phyloP scores from a whole-genome alignment of 805 yeast genomes.

The Saccharomycopsis oosterbeekiorum region DNA sequence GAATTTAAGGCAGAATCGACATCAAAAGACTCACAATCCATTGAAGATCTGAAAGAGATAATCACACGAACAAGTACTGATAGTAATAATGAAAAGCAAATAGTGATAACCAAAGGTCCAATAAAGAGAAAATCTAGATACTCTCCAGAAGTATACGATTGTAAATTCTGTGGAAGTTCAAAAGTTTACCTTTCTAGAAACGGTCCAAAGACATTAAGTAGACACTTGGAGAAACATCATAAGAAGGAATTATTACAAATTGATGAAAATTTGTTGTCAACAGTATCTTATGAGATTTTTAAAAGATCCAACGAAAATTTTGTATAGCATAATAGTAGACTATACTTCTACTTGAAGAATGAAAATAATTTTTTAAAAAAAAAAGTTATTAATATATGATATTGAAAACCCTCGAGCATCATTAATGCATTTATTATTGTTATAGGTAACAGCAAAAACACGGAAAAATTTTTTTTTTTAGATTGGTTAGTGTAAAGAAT shows the following conservation, averaged over 20 bases:
- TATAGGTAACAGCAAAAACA: too few relatives aligned
- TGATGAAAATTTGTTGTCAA: neutral
- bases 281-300: neutral
- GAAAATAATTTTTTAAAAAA: neutral
- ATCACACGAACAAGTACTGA: neutral
- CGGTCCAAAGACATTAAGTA: conserved; percentile 17
- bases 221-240: conserved; percentile 17
- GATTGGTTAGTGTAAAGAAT: too few relatives aligned
- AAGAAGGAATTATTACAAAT: conserved; percentile 10
- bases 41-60: neutral
- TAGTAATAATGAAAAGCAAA: neutral
- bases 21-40: neutral
- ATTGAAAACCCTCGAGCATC: neutral
- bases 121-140: conserved; percentile 1
- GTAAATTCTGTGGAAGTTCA: conserved; percentile 11
- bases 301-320: neutral
- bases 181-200: conserved; percentile 16
- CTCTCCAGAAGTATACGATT: conserved; percentile 12
- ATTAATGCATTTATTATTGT: neutral
- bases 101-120: neutral
- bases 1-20: neutral
- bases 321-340: neutral
- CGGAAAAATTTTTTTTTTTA: too few relatives aligned
- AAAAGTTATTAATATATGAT: too few relatives aligned
- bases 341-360: neutral